Base-by-base conservation (phyloP, 2,329 filamentous ascomycete species). In the Exophiala lecanii-corni region DNA sequence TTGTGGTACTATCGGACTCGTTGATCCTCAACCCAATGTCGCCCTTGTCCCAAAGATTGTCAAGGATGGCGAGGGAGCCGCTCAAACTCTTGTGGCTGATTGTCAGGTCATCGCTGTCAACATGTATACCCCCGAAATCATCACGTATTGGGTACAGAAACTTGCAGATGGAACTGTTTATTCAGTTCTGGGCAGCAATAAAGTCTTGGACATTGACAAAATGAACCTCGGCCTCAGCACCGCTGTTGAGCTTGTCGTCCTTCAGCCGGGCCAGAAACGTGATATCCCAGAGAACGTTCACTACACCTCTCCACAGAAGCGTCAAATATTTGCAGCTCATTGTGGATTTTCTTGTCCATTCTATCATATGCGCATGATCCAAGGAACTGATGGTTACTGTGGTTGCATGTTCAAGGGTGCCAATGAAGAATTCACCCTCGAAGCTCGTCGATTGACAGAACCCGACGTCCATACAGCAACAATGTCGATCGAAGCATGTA, bases 31-130 rank as follows among this genome's bases (percentile, higher is more conserved):
- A 26, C 50, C 52, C 10, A 45, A 54, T 21, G 23, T 56, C 33
- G 47, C 42, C 23, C 32, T 56, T 20, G 47, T 51, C n/a, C 54
- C 54, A 6, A 39, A 48, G 28, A 28, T 47, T 17, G 45, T 55
- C 13, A 35, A 49, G n/a, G 45, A 53, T 42, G 45, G 48, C 7
- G 39, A 49, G 33, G 45, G 42, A 21, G 46, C 45, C 18, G 34
- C 43, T 39, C 41, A 51, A 33, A 41, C 45, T n/a, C 34, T 37
- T 16, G 31, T 52, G 38, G 45, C 50, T 16, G 51, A 54, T 36
- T 55, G 54, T 42, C 30, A 45, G 28, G 43, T 52, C 44, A 51
- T 56, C 16, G 54, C 54, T 20, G 46, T 54, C 33, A 56, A 55
- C 39, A 50, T 56, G 45, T 55, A 56, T 35, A 38, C 32, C 32